A percentile compares a stretch with the other conserved stretches of the same genome.
phyloP scores from a whole-genome alignment of 768 basidiomycete species.

The Phallus indusiatus region DNA sequence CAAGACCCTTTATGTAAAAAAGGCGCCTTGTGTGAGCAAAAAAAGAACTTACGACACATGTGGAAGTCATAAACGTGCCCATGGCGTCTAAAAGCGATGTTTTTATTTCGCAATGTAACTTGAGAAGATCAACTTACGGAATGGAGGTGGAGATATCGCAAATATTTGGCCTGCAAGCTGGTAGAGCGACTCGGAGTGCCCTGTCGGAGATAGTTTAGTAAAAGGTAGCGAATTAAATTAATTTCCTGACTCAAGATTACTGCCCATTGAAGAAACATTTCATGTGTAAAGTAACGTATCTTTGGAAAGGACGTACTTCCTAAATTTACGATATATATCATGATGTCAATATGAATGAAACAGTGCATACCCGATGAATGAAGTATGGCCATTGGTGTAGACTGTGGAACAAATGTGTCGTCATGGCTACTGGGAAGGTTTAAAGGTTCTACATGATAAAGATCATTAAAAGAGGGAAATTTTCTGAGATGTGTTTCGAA shows the following conservation, averaged over 20 bases:
- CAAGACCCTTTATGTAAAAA: neutral
- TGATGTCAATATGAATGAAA: neutral
- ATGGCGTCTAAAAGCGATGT: neutral
- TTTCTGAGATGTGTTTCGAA: slow-evolving; percentile 6
- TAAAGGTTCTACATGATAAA: slow-evolving; percentile 9
- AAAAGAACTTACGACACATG: neutral
- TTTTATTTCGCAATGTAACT: neutral
- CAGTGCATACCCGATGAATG: slow-evolving; percentile 15
- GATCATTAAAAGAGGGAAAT: slow-evolving; percentile 14
- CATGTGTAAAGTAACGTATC: slow-evolving; percentile 15
- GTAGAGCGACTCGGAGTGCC: slow-evolving; percentile 9
- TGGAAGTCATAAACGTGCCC: neutral
- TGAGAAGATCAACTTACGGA: slow-evolving; percentile 16
- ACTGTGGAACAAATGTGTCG: neutral
- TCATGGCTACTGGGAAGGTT: slow-evolving; percentile 11
- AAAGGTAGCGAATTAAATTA: neutral
- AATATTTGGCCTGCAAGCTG: slow-evolving; percentile 13
- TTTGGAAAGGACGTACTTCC: slow-evolving; percentile 19
- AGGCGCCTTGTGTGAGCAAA: slow-evolving; percentile 4
- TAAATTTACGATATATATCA: slow-evolving; percentile 12
- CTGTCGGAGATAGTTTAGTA: neutral
- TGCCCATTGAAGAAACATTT: slow-evolving; percentile 13
- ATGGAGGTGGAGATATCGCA: slow-evolving; percentile 14
- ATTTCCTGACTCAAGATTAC: slow-evolving; percentile 8
- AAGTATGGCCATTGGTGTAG: neutral